Evolutionary conservation across 2,329 filamentous ascomycete species (phyloP).

Genomic region (Penicillium sp.): DNA sequence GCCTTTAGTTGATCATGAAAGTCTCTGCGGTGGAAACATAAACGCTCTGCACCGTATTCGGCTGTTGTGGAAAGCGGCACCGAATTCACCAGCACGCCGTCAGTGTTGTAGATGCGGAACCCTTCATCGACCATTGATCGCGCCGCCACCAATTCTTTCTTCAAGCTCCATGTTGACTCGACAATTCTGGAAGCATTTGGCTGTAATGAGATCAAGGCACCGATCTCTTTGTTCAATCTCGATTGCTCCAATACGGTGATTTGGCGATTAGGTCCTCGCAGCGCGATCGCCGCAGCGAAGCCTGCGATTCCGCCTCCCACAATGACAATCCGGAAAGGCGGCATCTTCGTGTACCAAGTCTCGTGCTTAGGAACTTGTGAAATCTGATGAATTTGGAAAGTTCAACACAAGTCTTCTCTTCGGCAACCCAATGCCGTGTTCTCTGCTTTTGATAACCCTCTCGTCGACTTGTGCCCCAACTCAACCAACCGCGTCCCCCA

Average conservation of each 20-base stretch:
- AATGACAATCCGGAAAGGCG: slow-evolving; percentile 43
- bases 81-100: slow-evolving; percentile 14
- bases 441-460: neutral
- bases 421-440: neutral
- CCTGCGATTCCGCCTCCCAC: slow-evolving; percentile 42
- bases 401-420: too few species aligned
- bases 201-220: slow-evolving; percentile 44
- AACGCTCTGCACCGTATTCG: slow-evolving; percentile 16
- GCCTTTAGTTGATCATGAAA: slow-evolving; percentile 20
- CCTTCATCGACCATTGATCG: slow-evolving; percentile 17
- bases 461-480: neutral
- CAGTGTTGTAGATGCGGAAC: slow-evolving; percentile 21
- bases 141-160: slow-evolving; percentile 5
- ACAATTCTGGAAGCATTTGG: slow-evolving; percentile 42
- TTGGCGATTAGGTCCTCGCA: slow-evolving; percentile 17
- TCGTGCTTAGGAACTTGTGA: too few species aligned
- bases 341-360: neutral
- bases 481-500: neutral
- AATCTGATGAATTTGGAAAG: too few species aligned
- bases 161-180: slow-evolving; percentile 12
- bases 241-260: slow-evolving; percentile 24
- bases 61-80: slow-evolving; percentile 14
- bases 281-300: slow-evolving; percentile 29
- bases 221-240: slow-evolving; percentile 34
- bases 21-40: slow-evolving; percentile 21